A percentile compares a stretch with the other conserved stretches of the same genome.
Conservation (phyloP, 306 rosid species). For the Corylus heterophylla region DNA sequence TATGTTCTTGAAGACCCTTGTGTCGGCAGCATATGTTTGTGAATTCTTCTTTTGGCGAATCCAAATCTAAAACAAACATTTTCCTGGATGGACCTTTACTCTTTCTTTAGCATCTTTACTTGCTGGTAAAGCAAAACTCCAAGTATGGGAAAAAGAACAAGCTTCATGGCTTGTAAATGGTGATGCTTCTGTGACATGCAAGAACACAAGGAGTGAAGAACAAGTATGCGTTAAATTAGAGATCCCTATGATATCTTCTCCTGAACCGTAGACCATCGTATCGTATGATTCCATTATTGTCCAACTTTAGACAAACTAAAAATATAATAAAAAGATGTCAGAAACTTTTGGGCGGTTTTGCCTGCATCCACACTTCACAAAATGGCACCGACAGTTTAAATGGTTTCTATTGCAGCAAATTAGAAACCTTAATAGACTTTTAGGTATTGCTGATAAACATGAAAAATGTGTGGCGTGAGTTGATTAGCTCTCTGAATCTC, state of each 20-base stretch:
- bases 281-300: background rate
- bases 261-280: background rate
- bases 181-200: background rate
- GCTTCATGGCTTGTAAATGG: background rate
- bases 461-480: background rate
- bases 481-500: slow-evolving; percentile 23
- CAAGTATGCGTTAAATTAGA: no score
- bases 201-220: no score
- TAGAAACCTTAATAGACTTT: no score
- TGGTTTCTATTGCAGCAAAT: background rate
- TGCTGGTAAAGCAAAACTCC: background rate
- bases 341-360: no score
- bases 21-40: slow-evolving; percentile 17
- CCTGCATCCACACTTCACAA: background rate
- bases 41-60: background rate
- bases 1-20: background rate
- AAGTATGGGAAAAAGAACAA: background rate
- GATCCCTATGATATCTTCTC: background rate
- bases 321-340: background rate
- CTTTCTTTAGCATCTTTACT: background rate
- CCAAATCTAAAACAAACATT: background rate
- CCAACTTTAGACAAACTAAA: background rate
- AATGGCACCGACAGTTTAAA: background rate
- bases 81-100: background rate
- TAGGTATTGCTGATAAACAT: slow-evolving; percentile 6